Conservation (phyloP, 176 grass and related monocot species). For the Aegilops tauschii region DNA sequence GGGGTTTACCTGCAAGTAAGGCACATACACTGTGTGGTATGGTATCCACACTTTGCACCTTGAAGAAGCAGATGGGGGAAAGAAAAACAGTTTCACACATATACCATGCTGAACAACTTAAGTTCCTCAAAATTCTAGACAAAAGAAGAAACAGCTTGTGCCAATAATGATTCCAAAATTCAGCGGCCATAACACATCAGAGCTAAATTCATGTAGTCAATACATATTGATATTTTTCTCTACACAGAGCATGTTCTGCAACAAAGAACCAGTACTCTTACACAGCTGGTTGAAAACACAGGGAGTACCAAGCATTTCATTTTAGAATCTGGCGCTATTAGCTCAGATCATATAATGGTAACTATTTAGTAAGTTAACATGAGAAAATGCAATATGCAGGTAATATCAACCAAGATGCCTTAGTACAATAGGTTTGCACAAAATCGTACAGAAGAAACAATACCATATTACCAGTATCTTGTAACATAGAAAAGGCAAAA, state of each 20-base stretch:
- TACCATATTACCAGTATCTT: constrained; percentile 3
- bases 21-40: constrained; percentile 37
- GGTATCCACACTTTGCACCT: constrained; percentile 34
- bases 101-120: background rate
- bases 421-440: background rate
- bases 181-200: background rate
- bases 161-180: background rate
- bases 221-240: background rate
- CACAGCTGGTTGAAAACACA: constrained; percentile 19
- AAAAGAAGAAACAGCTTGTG: too few species aligned
- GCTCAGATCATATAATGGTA: background rate
- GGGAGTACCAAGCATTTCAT: constrained; percentile 81
- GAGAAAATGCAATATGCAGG: background rate
- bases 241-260: background rate
- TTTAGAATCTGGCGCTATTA: constrained; percentile 73
- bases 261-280: background rate
- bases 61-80: too few species aligned
- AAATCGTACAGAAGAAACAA: background rate
- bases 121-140: background rate
- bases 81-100: too few species aligned
- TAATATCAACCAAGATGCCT: constrained; percentile 7
- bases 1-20: constrained; percentile 54
- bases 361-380: background rate
- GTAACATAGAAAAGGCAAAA: constrained; percentile 27
- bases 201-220: background rate